Evolutionary conservation across 768 basidiomycete species (phyloP), one percentile per base, ranked within the genome.

Genomic region (Hypsizygus marmoreus): DNA sequence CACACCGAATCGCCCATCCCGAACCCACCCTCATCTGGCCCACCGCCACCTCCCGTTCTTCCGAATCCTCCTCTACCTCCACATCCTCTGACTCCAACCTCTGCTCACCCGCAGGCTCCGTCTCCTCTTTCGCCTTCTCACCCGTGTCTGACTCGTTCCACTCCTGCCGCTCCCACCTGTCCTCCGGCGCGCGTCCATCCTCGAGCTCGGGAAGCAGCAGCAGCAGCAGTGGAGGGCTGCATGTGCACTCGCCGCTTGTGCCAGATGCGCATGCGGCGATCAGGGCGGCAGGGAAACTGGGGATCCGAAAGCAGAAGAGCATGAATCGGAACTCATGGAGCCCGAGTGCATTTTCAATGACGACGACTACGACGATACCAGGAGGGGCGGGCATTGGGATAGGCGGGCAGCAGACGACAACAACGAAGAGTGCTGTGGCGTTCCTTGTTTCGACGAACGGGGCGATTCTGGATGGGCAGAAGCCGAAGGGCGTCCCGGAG

Each of bases 261-360:
- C 44, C 43, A 16, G 59, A 60, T 39, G 60, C 57, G 11, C 66
- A 66, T 53, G 68, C 71, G 12, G 77, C 76, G 25, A 79, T 81
- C 36, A 74, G 79, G 16, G 77, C 77, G 2, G 80, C 80, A 9
- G 76, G 75, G 38, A 72, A 71, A 59, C 65, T 74, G 13, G 76
- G 78, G 37, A 71, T 71, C 40, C 64, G 71, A 24, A 72, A 71
- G 59, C 72, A 72, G 53, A 70, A 69, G 49, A 74, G 69, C 51
- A 66, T 74, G 51, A 73, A 77, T 49, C 68, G 79, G 32, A 73
- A 73, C 45, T 80, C 79, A 39, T 80, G 79, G 79, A 74, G 66
- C 39, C 64, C 70, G 16, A 56, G 47, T 22, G 41, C 45, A 4
- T 45, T 45, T 22, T 53, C 54, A 25, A 37, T 26, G 16, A 14